phyloP scores from a whole-genome alignment of 176 grass and related monocot species.

The Paspalum vaginatum region DNA sequence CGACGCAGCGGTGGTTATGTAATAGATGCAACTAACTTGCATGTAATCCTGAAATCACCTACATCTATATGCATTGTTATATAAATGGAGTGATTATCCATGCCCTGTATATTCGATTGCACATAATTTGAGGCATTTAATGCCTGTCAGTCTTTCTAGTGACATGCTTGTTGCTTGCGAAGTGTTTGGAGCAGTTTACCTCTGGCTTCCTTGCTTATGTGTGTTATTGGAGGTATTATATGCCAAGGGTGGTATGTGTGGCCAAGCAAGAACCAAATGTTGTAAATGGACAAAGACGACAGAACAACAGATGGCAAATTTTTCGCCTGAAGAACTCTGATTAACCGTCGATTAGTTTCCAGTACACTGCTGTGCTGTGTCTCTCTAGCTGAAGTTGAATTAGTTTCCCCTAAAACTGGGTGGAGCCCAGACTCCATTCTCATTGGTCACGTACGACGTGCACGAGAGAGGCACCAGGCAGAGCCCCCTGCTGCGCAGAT shows the following conservation, averaged over 20 bases:
- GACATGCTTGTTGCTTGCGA: neutral
- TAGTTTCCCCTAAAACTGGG: slow-evolving; percentile 60
- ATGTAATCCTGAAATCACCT: neutral
- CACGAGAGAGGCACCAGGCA: slow-evolving; percentile 89
- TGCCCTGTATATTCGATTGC: slow-evolving; percentile 3
- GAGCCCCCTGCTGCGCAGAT: slow-evolving; percentile 88
- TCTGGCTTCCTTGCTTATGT: neutral
- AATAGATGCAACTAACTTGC: slow-evolving; percentile 12
- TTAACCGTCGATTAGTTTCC: slow-evolving; percentile 6
- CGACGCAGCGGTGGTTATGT: neutral
- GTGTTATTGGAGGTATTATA: neutral
- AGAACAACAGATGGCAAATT: neutral
- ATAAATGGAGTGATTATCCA: neutral
- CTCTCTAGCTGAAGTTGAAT: neutral
- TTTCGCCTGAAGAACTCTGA: neutral
- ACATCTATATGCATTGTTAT: neutral
- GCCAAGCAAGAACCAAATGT: neutral
- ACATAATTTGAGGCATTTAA: neutral
- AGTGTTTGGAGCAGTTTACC: neutral
- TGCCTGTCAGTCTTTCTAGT: neutral
- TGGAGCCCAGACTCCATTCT: slow-evolving; percentile 73
- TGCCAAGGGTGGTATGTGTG: neutral
- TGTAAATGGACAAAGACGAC: neutral
- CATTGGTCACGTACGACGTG: slow-evolving; percentile 88
- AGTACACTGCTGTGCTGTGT: slow-evolving; percentile 15